Conservation (phyloP, 352 stramenopile species). For the Phytopythium delawarense region DNA sequence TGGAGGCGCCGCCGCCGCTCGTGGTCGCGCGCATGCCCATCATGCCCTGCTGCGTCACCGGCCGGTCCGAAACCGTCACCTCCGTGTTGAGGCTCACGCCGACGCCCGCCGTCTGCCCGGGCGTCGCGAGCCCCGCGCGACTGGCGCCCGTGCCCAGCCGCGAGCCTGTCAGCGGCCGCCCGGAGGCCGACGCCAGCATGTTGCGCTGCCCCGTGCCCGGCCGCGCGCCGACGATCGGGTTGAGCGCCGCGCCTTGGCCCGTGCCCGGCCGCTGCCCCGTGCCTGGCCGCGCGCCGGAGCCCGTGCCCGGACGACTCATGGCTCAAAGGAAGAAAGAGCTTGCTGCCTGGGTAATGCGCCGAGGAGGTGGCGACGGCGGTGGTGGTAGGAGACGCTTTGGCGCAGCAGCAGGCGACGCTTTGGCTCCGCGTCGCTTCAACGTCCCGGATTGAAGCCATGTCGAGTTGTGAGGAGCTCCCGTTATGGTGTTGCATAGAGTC, state of each 20-base stretch:
- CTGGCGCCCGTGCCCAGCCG: conserved; percentile 42
- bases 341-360: neutral
- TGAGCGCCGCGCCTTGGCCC: conserved; percentile 37
- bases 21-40: conserved; percentile 86
- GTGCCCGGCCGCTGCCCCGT: conserved; percentile 37
- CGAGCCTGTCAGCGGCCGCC: conserved; percentile 42
- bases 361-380: too few species aligned
- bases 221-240: conserved; percentile 48
- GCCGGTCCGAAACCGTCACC: conserved; percentile 88
- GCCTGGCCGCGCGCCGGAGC: neutral
- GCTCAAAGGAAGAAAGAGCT: neutral
- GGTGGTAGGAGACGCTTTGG: too few species aligned
- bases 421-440: too few species aligned
- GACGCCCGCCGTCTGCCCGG: conserved; percentile 60
- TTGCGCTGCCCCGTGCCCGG: conserved; percentile 52
- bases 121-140: conserved; percentile 43
- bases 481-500: too few species aligned
- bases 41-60: conserved; percentile 92
- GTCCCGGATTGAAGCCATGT: too few species aligned
- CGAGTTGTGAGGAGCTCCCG: too few species aligned
- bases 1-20: conserved; percentile 3
- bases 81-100: conserved; percentile 87
- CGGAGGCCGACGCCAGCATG: conserved; percentile 41
- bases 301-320: conserved; percentile 4
- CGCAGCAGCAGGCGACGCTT: too few species aligned